Percentiles rank a stretch among this genome's conserved stretches.
These are phyloP conservation scores for Leccinum rimulosum DNA, from an alignment of 768 basidiomycete genomes.

Conservation along the genomic window DNA sequence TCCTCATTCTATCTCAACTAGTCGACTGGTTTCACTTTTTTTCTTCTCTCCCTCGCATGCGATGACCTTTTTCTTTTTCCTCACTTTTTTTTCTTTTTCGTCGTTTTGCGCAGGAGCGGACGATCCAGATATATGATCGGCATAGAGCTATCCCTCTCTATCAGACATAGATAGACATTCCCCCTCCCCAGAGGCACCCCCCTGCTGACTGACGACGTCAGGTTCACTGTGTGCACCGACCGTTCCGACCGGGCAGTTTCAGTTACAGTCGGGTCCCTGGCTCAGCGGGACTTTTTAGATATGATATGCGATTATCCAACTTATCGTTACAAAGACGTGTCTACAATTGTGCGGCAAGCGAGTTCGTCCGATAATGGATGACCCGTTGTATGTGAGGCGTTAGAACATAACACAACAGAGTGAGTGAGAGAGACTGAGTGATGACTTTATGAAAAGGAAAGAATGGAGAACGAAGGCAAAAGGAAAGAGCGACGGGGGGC, in stretches of 20 bases:
- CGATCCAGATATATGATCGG: conserved; percentile 9
- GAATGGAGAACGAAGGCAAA: not conserved
- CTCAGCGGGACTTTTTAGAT: conserved; percentile 4
- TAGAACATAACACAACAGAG: conserved; percentile 9
- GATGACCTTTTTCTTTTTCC: conserved; percentile 2
- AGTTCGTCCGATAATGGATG: not conserved
- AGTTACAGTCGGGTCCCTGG: not conserved
- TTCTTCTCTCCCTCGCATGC: not conserved
- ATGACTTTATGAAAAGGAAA: not conserved
- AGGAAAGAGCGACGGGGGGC: conserved; percentile 9
- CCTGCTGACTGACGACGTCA: not conserved
- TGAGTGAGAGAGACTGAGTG: not conserved
- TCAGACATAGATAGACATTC: conserved; percentile 8
- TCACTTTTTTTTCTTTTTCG: not conserved
- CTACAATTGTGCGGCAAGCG: not conserved
- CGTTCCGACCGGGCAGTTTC: not conserved
- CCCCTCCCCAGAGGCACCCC: not conserved
- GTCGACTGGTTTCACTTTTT: not conserved
- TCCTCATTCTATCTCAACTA: not conserved
- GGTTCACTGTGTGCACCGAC: not conserved
- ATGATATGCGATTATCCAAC: conserved; percentile 7
- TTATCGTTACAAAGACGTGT: conserved; percentile 17
- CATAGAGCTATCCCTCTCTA: conserved; percentile 15
- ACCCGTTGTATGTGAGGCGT: not conserved
- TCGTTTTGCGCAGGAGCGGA: conserved; percentile 11